A percentile compares a stretch with the other conserved stretches of the same genome.
Conservation (phyloP, 1,284 basidiomycete species). For the Austroboletus novae-zelandiae region DNA sequence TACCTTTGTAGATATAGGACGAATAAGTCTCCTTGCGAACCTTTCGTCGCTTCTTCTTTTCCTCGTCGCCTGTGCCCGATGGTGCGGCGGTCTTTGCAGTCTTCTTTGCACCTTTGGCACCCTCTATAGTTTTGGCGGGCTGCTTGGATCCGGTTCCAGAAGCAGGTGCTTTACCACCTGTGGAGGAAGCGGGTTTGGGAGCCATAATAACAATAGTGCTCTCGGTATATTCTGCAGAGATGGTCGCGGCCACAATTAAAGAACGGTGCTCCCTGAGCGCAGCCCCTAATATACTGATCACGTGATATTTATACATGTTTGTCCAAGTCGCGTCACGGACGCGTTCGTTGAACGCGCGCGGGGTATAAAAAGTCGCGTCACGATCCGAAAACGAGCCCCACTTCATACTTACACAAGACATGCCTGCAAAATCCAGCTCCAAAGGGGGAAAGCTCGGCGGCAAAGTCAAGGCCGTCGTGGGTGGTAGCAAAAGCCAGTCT, state of each 20-base stretch:
- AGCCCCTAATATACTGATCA: slow-evolving; percentile 40
- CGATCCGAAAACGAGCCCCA: neutral
- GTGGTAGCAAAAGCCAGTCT: slow-evolving; percentile 52
- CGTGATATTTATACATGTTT: slow-evolving; percentile 44
- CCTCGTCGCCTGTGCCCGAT: slow-evolving; percentile 51
- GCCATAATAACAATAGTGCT: slow-evolving; percentile 45
- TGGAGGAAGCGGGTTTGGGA: slow-evolving; percentile 77
- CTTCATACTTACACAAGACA: slow-evolving; percentile 6
- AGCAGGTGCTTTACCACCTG: slow-evolving; percentile 82
- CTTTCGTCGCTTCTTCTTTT: slow-evolving; percentile 89
- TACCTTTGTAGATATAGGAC: slow-evolving; percentile 93
- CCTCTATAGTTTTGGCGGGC: slow-evolving; percentile 71
- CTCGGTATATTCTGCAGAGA: slow-evolving; percentile 1
- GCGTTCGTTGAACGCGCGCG: slow-evolving; percentile 38
- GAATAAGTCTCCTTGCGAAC: slow-evolving; percentile 89
- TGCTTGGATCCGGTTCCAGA: slow-evolving; percentile 79
- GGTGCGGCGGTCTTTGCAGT: slow-evolving; percentile 83
- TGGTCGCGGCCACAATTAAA: slow-evolving; percentile 19
- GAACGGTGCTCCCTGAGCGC: slow-evolving; percentile 16
- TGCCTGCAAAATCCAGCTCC: slow-evolving; percentile 38
- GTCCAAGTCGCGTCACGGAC: slow-evolving; percentile 32
- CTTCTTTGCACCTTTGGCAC: slow-evolving; percentile 82
- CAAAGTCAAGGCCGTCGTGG: slow-evolving; percentile 45
- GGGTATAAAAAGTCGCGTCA: slow-evolving; percentile 37
- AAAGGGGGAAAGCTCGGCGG: slow-evolving; percentile 53